Percentiles rank a stretch among this genome's conserved stretches.
phyloP scores from a whole-genome alignment of 352 stramenopile species.

The Pythium plurisporium region DNA sequence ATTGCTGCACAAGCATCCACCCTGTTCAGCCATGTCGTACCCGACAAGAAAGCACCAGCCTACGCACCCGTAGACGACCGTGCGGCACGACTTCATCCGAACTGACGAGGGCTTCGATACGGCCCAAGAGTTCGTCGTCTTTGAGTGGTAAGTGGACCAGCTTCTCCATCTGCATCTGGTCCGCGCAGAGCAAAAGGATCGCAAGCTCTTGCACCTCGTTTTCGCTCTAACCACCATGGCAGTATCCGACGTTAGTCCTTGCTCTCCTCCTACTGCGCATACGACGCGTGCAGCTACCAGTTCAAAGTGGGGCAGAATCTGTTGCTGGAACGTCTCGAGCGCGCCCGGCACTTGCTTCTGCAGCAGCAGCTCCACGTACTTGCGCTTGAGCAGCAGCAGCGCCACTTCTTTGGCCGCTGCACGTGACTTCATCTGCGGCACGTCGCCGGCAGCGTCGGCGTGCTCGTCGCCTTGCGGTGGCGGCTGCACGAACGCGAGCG shows the following conservation, averaged over 20 bases:
- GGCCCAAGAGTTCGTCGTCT: slow-evolving; percentile 35
- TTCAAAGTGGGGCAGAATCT: slow-evolving; percentile 48
- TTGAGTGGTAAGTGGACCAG: slow-evolving; percentile 38
- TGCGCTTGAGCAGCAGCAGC: slow-evolving; percentile 60
- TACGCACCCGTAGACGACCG: slow-evolving; percentile 45
- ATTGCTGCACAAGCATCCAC: slow-evolving; percentile 22
- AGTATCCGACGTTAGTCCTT: too few species aligned
- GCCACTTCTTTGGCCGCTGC: slow-evolving; percentile 32
- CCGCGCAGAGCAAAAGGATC: slow-evolving; percentile 51
- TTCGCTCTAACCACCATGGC: too few species aligned
- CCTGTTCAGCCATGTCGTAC: background rate
- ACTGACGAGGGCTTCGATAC: slow-evolving; percentile 56
- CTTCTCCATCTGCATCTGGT: slow-evolving; percentile 32
- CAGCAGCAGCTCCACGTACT: slow-evolving; percentile 55
- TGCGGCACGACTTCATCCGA: slow-evolving; percentile 61
- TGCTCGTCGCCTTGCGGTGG: background rate
- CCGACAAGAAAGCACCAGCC: background rate
- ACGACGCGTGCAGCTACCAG: slow-evolving; percentile 19
- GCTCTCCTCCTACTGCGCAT: background rate
- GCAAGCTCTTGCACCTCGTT: slow-evolving; percentile 48
- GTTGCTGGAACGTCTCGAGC: slow-evolving; percentile 56
- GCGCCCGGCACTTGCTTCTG: slow-evolving; percentile 33
- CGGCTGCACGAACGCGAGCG: slow-evolving; percentile 35
- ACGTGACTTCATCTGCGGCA: slow-evolving; percentile 43
- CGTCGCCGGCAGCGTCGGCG: background rate